These are phyloP conservation scores for Candida broadrunensis DNA, from an alignment of 805 yeast species.

Conservation along the genomic window DNA sequence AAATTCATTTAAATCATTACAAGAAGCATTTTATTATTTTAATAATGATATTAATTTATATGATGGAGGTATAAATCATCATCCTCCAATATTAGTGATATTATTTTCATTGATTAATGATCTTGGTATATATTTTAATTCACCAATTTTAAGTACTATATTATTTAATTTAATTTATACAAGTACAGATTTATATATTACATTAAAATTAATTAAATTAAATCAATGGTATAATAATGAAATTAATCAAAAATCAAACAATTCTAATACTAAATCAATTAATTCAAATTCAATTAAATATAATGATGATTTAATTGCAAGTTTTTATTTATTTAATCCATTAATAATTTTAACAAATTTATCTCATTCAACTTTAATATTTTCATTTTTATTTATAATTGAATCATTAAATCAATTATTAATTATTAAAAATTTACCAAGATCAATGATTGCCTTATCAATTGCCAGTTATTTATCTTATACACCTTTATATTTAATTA, in stretches of 20 bases:
- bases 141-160: conserved; percentile 4
- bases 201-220: conserved; percentile 49
- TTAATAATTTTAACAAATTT: conserved; percentile 64
- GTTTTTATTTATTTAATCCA: conserved; percentile 79
- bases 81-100: conserved; percentile 70
- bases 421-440: conserved; percentile 31
- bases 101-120: conserved; percentile 39
- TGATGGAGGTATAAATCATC: conserved; percentile 84
- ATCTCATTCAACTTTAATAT: conserved; percentile 62
- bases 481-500: conserved; percentile 56
- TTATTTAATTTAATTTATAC: conserved; percentile 49
- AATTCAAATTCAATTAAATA: conserved; percentile 16
- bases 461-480: conserved; percentile 62
- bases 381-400: conserved; percentile 59
- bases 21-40: conserved; percentile 51
- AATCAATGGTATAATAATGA: conserved; percentile 38
- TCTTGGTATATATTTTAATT: conserved; percentile 13
- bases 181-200: conserved; percentile 55
- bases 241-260: conserved; percentile 12
- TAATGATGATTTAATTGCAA: conserved; percentile 48
- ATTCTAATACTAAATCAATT: too few species aligned
- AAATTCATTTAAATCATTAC: conserved; percentile 55
- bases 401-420: conserved; percentile 45
- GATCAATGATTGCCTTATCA: conserved; percentile 54
- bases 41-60: conserved; percentile 61